These are phyloP conservation scores for Bertia moriformis DNA, from an alignment of 2,329 filamentous ascomycete species.

Conservation along the genomic window DNA sequence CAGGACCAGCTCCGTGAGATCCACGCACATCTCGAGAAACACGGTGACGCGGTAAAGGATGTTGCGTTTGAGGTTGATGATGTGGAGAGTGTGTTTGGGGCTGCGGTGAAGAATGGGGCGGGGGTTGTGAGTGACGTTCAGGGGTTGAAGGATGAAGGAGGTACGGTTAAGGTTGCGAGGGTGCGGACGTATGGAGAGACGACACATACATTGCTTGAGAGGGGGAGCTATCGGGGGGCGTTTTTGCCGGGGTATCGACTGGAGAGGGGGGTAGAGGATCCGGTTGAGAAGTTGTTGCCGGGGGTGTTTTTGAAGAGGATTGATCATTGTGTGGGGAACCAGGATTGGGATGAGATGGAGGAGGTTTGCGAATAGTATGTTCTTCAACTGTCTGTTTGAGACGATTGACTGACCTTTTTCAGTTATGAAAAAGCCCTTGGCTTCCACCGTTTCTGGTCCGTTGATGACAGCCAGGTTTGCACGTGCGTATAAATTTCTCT, in stretches of 20 bases:
- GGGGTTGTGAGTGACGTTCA: constrained; percentile 29
- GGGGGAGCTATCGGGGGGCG: constrained; percentile 34
- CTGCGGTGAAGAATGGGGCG: constrained; percentile 35
- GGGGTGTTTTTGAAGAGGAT: constrained; percentile 38
- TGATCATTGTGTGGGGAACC: constrained; percentile 61
- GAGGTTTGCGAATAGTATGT: constrained; percentile 32
- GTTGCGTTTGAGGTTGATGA: constrained; percentile 59
- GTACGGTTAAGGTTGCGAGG: constrained; percentile 41
- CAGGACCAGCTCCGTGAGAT: constrained; percentile 39
- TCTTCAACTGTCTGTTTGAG: constrained; percentile 8
- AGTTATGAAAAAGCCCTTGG: constrained; percentile 51
- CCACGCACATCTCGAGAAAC: constrained; percentile 44
- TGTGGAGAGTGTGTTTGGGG: constrained; percentile 43
- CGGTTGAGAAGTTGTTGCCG: constrained; percentile 22
- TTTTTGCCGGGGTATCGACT: constrained; percentile 51
- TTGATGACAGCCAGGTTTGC: constrained; percentile 57
- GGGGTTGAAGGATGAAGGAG: constrained; percentile 25
- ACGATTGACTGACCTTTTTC: constrained; percentile 2
- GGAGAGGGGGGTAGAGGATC: constrained; percentile 14
- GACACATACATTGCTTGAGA: constrained; percentile 52
- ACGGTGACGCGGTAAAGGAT: constrained; percentile 58
- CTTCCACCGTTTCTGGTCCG: constrained; percentile 62
- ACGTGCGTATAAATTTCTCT: constrained; percentile 17
- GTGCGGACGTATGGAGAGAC: constrained; percentile 59
- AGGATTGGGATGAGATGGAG: constrained; percentile 51